These are phyloP conservation scores for Coffea humblotiana DNA, from an alignment of 305 asterid genomes.

Conservation along the genomic window DNA sequence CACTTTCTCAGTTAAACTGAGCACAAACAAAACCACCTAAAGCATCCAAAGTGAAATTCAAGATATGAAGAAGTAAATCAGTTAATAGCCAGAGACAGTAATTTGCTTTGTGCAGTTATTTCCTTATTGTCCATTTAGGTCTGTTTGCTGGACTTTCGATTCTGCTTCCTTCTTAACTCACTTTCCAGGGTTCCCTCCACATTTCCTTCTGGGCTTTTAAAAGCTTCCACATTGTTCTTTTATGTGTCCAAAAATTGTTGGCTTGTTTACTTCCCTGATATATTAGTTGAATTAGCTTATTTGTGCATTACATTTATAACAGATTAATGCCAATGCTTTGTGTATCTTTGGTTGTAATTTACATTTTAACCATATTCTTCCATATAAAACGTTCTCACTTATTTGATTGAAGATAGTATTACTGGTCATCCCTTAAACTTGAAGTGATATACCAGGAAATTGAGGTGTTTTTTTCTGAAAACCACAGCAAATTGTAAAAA, in stretches of 20 bases:
- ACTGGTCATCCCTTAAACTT: not conserved
- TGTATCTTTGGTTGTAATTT: too few species aligned
- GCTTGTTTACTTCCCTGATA: not conserved
- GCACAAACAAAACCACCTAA: not conserved
- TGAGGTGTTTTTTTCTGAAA: not conserved
- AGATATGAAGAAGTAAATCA: not conserved
- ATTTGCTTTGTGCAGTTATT: not conserved
- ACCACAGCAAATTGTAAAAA: not conserved
- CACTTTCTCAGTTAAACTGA: not conserved
- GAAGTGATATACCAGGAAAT: not conserved
- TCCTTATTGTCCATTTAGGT: too few species aligned
- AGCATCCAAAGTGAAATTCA: not conserved
- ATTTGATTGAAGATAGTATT: not conserved
- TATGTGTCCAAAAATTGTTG: not conserved
- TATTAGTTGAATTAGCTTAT: not conserved
- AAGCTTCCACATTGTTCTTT: not conserved
- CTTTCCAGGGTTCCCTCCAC: too few species aligned
- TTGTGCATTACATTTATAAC: too few species aligned
- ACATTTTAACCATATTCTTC: not conserved
- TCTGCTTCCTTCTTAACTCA: too few species aligned
- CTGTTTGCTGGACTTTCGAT: too few species aligned
- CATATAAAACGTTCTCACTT: not conserved
- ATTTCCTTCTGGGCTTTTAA: not conserved
- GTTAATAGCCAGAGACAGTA: not conserved
- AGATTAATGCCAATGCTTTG: not conserved